phyloP scores from a whole-genome alignment of 2,329 filamentous ascomycete genomes.

The Aspergillus unguis region DNA sequence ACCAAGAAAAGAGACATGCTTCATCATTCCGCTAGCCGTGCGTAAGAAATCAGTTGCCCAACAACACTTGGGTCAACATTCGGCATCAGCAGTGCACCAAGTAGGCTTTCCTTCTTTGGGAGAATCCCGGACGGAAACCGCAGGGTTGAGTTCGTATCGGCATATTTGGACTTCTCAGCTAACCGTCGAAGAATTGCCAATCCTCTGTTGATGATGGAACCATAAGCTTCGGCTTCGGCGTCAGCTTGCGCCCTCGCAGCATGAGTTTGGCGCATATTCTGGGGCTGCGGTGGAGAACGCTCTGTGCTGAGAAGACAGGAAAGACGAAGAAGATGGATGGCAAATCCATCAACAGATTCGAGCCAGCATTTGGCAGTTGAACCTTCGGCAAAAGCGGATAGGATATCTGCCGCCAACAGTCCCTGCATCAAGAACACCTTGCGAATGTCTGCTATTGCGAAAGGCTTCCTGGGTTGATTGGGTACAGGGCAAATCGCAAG shows the following conservation, averaged over 20 bases:
- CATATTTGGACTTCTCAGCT: constrained; percentile 61
- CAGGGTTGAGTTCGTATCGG: constrained; percentile 50
- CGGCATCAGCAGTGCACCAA: constrained; percentile 65
- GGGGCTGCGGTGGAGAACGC: constrained; percentile 45
- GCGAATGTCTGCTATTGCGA: constrained; percentile 72
- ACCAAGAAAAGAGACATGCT: constrained; percentile 10
- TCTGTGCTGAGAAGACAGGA: constrained; percentile 68
- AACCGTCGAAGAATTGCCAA: constrained; percentile 66
- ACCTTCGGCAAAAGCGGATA: constrained; percentile 72
- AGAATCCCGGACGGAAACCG: constrained; percentile 60
- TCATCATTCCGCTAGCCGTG: constrained; percentile 49
- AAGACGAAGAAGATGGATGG: constrained; percentile 72
- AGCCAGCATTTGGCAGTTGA: constrained; percentile 77
- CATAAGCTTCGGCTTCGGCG: constrained; percentile 41
- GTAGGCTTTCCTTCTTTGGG: constrained; percentile 64
- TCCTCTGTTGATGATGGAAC: constrained; percentile 62
- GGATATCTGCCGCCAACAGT: constrained; percentile 82
- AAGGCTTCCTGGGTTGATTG: constrained; percentile 60
- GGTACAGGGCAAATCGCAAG: constrained; percentile 83
- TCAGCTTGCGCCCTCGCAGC: constrained; percentile 37
- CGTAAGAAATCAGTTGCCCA: constrained; percentile 65
- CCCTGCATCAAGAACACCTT: constrained; percentile 92
- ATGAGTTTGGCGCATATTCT: constrained; percentile 34
- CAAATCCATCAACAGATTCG: constrained; percentile 77
- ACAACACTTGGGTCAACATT: constrained; percentile 63